Evolutionary conservation across 352 stramenopile species (phyloP), one percentile per base, ranked within the genome.

Genomic region (Pythium grandisporangium): DNA sequence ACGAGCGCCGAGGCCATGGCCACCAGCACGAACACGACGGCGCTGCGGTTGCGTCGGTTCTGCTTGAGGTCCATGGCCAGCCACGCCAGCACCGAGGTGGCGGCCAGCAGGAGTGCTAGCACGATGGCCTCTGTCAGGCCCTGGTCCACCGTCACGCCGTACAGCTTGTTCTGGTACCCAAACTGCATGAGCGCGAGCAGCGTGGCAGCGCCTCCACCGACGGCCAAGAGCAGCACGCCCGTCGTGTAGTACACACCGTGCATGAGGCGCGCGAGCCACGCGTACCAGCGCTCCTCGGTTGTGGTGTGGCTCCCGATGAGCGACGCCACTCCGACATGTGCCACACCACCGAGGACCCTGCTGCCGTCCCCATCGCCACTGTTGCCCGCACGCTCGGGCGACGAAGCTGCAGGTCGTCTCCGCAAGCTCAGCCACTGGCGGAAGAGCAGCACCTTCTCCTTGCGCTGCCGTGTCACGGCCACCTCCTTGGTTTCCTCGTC

Each of bases 231-330:
- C 6, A 61, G 3, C 5, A 55, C 39, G 1, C 40, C 54, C 16
- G 59, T 48, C 1, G 53, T 21, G 21, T 64, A 58, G 32, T 66
- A 83, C 8, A 69, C 38, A 17, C 52, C 45, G 6, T 74, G 55
- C 6, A 70, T 45, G 19, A 79, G 81, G 3, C 61, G 63, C 21
- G 54, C 38, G 6, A 84, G 57, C 73, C 73, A 90, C 30, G 64
- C 63, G 48, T 80, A 87, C 70, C 75, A 90, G 13, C 73, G 69
- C 48, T 90, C 76, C 38, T 90, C 76, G 2, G 76, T 84, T 24
- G 76, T 90, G 2, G 63, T 45, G 30, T 82, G 73, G 0, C 47
- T 52, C 1, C 45, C 53, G n/a, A 66, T 62, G 12, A 85, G 58
- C 13, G 25, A 39, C 17, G 37, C 42, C n/a, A 37, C n/a, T 8